Evolutionary conservation across 257 asterid species (phyloP).

Genomic region (Coffea canephora): DNA sequence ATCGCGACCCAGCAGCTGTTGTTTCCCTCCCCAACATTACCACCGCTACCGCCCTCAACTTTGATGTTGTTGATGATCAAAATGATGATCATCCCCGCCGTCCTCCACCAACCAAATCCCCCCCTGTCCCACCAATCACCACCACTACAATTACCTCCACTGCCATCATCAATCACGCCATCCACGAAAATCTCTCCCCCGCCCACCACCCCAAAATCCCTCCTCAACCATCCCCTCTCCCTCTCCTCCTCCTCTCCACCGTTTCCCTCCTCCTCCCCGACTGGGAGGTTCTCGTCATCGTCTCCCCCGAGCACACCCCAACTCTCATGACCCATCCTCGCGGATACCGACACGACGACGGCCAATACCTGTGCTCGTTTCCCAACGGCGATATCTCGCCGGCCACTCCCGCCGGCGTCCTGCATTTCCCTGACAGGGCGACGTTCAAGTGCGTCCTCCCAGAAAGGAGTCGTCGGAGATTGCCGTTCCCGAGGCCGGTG

Average conservation of each 20-base stretch:
- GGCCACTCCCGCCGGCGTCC: conserved; percentile 43
- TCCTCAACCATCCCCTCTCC: not conserved
- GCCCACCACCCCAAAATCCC: not conserved
- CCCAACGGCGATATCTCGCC: conserved; percentile 31
- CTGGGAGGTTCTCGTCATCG: conserved; percentile 74
- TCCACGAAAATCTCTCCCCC: conserved; percentile 26
- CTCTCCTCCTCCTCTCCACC: conserved; percentile 20
- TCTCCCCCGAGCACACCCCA: conserved; percentile 31
- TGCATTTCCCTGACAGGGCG: conserved; percentile 56
- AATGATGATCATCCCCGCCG: conserved; percentile 10
- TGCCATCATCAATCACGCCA: conserved; percentile 18
- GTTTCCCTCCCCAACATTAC: conserved; percentile 4
- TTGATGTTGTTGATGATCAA: not conserved
- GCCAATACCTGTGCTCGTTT: conserved; percentile 43
- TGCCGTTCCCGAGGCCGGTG: conserved; percentile 54
- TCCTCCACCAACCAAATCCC: conserved; percentile 6
- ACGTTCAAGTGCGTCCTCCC: conserved; percentile 58
- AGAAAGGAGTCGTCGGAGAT: conserved; percentile 36
- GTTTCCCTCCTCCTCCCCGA: conserved; percentile 63
- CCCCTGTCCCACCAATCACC: not conserved
- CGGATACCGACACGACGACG: not conserved
- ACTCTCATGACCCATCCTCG: not conserved
- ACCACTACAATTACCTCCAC: conserved; percentile 16
- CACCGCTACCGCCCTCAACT: not conserved
- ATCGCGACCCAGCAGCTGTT: conserved; percentile 21